Base-by-base conservation (phyloP, 176 grass and related monocot genomes). In the Echinochloa phyllopogon region DNA sequence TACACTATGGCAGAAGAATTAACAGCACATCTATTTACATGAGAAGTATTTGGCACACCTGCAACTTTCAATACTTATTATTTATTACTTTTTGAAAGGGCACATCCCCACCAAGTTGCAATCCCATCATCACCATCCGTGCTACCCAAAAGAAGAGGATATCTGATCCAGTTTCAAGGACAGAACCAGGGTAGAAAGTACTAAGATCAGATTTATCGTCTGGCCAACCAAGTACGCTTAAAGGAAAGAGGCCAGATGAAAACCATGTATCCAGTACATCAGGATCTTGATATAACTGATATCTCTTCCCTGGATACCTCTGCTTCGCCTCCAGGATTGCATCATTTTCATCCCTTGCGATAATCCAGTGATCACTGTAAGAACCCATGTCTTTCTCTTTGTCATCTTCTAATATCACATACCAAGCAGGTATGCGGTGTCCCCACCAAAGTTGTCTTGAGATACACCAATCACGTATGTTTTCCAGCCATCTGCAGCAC, bases 381-480 rank as follows among this genome's bases (percentile, higher is more conserved):
- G 85, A 89, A 85, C 95, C 95, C n/a, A 88, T 42, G 53, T 83
- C 90, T 69, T 91, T 91, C 55, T 86, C 82, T 6, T 84, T 45
- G 39, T 97, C 95, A 43, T 98, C 90, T 69, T 89, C 88, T 51
- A 94, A 66, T 44, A 75, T 91, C 48, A 94, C 90, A 87, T 98
- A 98, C 95, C 92, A 94, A 3, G 92, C 90, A 43, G 95, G 92
- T 45, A 93, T 89, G 1, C 84, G 90, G 45, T 97, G 95, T 23
- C 95, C 95, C 95, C 92, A 97, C 95, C 95, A 98, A 74, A 98
- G 88, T 68, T 98, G 92, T 61, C 95, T 94, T 76, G 95, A 98
- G 56, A 98, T 78, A 71, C 92, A 98, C 95, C 95, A 98, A 80
- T 97, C 95, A 56, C 84, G 90, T 83, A 94, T 94, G 61, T 94